Evolutionary conservation across 108 stramenopile genomes (phyloP).

Genomic region (Asterionellopsis glacialis): DNA sequence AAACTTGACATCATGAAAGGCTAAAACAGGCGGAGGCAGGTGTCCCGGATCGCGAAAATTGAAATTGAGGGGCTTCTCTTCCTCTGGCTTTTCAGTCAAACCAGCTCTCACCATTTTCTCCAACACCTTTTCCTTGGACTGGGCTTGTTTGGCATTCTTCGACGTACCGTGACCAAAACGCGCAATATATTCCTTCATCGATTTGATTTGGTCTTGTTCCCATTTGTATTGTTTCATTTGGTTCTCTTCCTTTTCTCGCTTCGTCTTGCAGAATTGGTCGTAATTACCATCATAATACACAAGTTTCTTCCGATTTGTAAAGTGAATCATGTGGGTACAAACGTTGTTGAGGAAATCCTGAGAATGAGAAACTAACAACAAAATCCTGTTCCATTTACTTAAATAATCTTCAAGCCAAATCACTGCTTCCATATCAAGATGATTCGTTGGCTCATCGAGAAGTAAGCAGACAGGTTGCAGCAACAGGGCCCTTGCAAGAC

Average conservation of each 20-base stretch:
- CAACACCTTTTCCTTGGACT: conserved; percentile 85
- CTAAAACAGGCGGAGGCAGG: conserved; percentile 96
- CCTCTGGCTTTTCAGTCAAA: conserved; percentile 93
- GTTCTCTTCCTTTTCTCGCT: conserved; percentile 88
- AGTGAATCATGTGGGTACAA: conserved; percentile 95
- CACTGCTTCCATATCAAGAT: conserved; percentile 97
- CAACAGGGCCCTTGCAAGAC: conserved; percentile 94
- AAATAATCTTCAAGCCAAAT: conserved; percentile 97
- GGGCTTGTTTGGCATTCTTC: conserved; percentile 98
- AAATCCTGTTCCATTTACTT: conserved; percentile 84
- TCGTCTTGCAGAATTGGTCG: conserved; percentile 94
- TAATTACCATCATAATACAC: conserved; percentile 96
- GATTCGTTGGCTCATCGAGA: conserved; percentile 90
- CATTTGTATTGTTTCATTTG: conserved; percentile 96
- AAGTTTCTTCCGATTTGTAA: conserved; percentile 73
- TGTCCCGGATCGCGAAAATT: conserved; percentile 92
- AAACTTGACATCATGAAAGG: conserved; percentile 95
- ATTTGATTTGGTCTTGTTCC: conserved; percentile 97
- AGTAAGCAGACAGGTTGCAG: conserved; percentile 81
- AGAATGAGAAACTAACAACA: conserved; percentile 81
- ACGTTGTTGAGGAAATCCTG: conserved; percentile 96
- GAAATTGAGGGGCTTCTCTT: conserved; percentile 93
- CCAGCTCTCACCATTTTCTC: conserved; percentile 96
- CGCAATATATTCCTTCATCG: conserved; percentile 98
- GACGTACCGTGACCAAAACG: conserved; percentile 96